phyloP scores from a whole-genome alignment of 441 rosid species.

The Corymbia calophylla region DNA sequence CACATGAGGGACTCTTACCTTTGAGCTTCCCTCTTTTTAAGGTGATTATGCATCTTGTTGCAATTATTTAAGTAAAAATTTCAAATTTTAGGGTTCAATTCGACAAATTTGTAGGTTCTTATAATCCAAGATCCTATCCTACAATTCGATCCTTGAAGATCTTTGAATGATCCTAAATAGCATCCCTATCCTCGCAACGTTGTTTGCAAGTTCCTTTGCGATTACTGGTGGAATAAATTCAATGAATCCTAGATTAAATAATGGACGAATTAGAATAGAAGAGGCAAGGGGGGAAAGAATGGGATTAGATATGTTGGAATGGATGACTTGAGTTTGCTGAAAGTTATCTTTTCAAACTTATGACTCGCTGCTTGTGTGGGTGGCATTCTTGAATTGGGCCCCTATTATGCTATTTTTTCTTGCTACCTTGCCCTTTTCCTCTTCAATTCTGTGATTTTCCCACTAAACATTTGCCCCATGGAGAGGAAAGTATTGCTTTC shows the following conservation, averaged over 20 bases:
- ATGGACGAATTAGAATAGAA: not conserved
- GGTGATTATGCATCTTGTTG: not conserved
- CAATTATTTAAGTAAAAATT: not conserved
- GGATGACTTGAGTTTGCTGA: not conserved
- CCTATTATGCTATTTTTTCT: not conserved
- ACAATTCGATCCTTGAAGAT: not conserved
- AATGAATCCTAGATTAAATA: not conserved
- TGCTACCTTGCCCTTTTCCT: not conserved
- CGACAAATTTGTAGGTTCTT: not conserved
- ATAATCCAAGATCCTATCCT: not conserved
- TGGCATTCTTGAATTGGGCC: not conserved
- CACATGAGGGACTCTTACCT: not conserved
- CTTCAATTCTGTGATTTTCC: not conserved
- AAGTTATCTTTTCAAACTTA: not conserved
- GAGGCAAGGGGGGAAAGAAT: not conserved
- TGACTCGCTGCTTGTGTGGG: not conserved
- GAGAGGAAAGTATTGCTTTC: not conserved
- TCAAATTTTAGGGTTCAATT: not conserved
- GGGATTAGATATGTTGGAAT: not conserved
- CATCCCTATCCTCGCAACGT: not conserved
- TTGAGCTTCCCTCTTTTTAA: not conserved
- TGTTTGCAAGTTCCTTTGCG: not conserved
- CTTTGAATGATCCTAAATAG: not conserved
- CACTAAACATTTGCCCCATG: not conserved
- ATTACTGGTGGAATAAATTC: not conserved